Evolutionary conservation across 164 flowering plant genomes (phyloP).

Genomic region (Vitis labrusca): DNA sequence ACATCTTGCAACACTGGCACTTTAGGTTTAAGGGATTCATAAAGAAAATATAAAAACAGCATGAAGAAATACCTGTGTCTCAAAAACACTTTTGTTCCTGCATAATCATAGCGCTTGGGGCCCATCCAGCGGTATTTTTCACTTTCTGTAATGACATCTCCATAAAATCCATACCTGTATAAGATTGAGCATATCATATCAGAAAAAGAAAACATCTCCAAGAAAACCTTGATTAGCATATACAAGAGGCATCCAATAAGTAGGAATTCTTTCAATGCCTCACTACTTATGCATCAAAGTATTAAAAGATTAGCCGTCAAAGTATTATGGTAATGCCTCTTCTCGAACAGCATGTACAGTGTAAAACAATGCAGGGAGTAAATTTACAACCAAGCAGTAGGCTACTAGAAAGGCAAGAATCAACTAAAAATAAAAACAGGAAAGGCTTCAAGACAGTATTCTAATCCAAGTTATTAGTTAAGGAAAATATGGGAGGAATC

Average conservation of each 20-base stretch:
- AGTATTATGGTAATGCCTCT: background rate
- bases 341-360: background rate
- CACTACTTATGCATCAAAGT: background rate
- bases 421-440: too few species aligned
- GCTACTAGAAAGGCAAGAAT: background rate
- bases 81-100: slow-evolving; percentile 92
- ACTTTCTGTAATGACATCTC: slow-evolving; percentile 96
- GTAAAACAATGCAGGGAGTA: background rate
- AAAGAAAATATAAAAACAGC: background rate
- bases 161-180: slow-evolving; percentile 92
- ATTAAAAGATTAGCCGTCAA: background rate
- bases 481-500: background rate
- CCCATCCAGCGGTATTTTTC: slow-evolving; percentile 99
- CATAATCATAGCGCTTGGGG: slow-evolving; percentile 92
- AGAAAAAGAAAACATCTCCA: background rate
- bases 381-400: background rate
- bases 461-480: background rate
- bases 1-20: background rate
- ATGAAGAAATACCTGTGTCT: slow-evolving; percentile 63
- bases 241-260: background rate
- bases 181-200: slow-evolving; percentile 3
- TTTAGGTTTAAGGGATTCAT: too few species aligned
- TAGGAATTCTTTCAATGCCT: background rate
- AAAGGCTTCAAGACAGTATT: too few species aligned
- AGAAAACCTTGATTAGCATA: background rate